phyloP scores from a whole-genome alignment of 345 rosid species.

The Aegle marmelos region DNA sequence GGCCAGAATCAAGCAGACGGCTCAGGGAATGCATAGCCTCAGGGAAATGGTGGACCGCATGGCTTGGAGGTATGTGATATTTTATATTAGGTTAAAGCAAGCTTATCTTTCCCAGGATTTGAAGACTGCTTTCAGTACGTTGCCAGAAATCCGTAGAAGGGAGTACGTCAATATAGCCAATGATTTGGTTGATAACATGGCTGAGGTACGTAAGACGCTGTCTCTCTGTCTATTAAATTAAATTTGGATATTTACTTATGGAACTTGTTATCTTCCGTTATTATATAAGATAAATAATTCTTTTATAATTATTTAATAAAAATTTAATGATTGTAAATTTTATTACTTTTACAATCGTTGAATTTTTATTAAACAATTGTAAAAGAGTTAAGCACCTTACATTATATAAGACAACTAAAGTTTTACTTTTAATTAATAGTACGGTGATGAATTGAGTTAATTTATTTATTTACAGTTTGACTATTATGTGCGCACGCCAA shows the following conservation, averaged over 20 bases:
- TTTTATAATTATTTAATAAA: no score
- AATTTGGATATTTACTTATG: no score
- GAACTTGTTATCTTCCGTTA: no score
- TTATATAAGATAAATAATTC: no score
- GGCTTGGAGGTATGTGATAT: conserved; percentile 90
- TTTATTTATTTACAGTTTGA: conserved; percentile 48
- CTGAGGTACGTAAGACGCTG: conserved; percentile 42
- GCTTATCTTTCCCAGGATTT: conserved; percentile 81
- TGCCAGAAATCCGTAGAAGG: conserved; percentile 54
- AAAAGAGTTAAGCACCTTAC: no score
- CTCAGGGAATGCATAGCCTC: conserved; percentile 71
- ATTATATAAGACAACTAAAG: no score
- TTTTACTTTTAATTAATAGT: no score
- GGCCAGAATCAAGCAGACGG: conserved; percentile 83
- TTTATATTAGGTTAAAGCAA: conserved; percentile 68
- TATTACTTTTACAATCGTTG: no score
- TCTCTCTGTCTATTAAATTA: no score
- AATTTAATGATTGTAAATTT: no score
- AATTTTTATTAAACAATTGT: no score
- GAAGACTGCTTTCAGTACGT: conserved; percentile 55
- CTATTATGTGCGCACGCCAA: conserved; percentile 67
- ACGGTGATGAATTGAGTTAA: background rate
- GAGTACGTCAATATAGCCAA: conserved; percentile 73
- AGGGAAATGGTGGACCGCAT: conserved; percentile 85
- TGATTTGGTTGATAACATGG: conserved; percentile 69